These are phyloP conservation scores for Irpex lacteus DNA, from an alignment of 1,284 basidiomycete species.

Conservation along the genomic window DNA sequence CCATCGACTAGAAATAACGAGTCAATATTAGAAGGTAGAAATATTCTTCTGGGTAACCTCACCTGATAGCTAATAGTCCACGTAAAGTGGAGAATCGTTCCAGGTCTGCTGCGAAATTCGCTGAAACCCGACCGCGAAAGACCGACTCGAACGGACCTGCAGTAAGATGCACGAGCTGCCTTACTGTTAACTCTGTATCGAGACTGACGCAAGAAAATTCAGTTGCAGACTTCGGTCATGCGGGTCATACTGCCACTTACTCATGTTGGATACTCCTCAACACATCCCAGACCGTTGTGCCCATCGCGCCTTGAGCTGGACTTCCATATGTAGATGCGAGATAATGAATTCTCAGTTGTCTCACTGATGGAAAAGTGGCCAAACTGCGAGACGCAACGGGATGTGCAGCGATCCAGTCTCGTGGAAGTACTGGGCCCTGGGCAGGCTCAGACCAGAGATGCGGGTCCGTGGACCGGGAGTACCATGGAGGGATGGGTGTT, in stretches of 20 bases:
- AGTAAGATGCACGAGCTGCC: conserved; percentile 4
- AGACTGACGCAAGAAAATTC: background rate
- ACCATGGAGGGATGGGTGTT: conserved; percentile 6
- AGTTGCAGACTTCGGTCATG: background rate
- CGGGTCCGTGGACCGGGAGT: background rate
- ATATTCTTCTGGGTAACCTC: background rate
- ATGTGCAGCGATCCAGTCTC: conserved; percentile 1
- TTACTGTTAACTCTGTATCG: conserved; percentile 7
- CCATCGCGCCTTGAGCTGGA: background rate
- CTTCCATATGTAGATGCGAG: conserved; percentile 1
- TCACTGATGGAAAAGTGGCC: conserved; percentile 8
- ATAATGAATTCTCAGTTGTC: conserved; percentile 3
- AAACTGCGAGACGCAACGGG: conserved; percentile 9
- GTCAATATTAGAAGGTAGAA: background rate
- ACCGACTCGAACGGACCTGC: conserved; percentile 6
- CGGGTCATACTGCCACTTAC: background rate
- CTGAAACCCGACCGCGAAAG: background rate
- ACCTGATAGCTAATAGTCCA: conserved; percentile 9
- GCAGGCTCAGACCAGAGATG: background rate
- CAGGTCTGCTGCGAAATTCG: conserved; percentile 9
- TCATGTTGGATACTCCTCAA: conserved; percentile 5
- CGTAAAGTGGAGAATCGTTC: conserved; percentile 12
- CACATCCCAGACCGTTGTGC: conserved; percentile 12
- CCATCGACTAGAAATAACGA: conserved; percentile 3
- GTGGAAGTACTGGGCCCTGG: background rate